Conservation (phyloP, 495 filamentous ascomycete species). For the Penicillium mononematosum region DNA sequence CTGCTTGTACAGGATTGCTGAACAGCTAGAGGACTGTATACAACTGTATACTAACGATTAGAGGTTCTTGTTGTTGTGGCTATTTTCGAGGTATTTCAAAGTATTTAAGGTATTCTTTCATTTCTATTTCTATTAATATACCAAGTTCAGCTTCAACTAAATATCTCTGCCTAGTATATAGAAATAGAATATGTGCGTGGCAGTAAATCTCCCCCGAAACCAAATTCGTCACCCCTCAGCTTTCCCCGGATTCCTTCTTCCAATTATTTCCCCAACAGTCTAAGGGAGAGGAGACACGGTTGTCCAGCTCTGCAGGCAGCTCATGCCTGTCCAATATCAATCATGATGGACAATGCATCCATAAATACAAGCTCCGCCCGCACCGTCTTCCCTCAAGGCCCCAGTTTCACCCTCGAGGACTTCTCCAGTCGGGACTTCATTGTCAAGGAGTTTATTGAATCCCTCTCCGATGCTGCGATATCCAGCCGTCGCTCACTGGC, state of each 20-base stretch:
- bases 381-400: conserved; percentile 72
- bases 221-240: conserved; percentile 11
- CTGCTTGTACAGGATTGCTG: background rate
- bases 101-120: background rate
- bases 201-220: background rate
- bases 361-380: conserved; percentile 44
- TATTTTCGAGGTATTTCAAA: background rate
- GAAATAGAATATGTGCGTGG: conserved; percentile 3
- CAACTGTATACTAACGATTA: no score
- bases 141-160: background rate
- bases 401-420: conserved; percentile 79
- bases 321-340: conserved; percentile 23
- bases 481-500: conserved; percentile 69
- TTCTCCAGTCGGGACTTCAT: conserved; percentile 90
- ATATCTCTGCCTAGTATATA: no score
- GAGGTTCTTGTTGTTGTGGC: no score
- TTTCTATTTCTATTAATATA: background rate
- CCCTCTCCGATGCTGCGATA: conserved; percentile 80
- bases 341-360: conserved; percentile 46
- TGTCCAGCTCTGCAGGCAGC: conserved; percentile 10
- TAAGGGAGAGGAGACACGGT: background rate
- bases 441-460: conserved; percentile 94
- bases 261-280: conserved; percentile 2
- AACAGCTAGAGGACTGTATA: no score
- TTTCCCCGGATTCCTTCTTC: conserved; percentile 28